Conservation (phyloP, 495 filamentous ascomycete genomes). For the Talaromyces stipitatus region DNA sequence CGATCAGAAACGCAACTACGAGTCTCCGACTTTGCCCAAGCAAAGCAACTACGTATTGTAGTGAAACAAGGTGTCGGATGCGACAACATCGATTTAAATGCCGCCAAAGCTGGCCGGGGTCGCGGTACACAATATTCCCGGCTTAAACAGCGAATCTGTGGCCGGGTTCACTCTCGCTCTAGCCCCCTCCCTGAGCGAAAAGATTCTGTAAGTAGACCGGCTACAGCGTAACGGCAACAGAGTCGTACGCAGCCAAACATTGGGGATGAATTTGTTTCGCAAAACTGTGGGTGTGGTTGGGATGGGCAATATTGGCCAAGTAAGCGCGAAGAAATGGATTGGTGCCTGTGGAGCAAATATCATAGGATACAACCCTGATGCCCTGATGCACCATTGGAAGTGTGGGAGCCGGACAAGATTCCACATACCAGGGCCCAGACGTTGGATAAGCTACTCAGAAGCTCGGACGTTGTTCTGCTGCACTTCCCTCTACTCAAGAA, state of each 20-base stretch:
- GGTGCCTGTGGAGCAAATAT: not conserved
- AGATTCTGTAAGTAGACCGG: not conserved
- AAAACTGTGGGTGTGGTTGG: conserved; percentile 2
- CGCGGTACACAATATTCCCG: not conserved
- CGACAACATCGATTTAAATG: not conserved
- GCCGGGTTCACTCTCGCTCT: not conserved
- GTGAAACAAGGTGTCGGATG: not conserved
- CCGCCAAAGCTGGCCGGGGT: not conserved
- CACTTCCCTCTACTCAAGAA: not conserved
- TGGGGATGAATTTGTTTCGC: not conserved
- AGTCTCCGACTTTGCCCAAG: not conserved
- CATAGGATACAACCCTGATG: not conserved
- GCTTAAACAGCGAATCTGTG: not conserved
- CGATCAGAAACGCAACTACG: not conserved
- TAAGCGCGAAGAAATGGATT: conserved; percentile 1
- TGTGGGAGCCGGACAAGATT: too few species aligned
- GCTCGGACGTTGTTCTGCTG: not conserved
- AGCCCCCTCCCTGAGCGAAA: not conserved
- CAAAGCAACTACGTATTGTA: not conserved
- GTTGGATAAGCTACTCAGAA: not conserved
- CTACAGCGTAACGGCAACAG: not conserved
- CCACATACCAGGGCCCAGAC: not conserved
- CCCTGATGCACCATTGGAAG: not conserved
- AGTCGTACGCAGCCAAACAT: not conserved
- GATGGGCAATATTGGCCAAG: conserved; percentile 3